Conservation (phyloP, 1,139 yeast species). For the Kodamaea plutei region DNA sequence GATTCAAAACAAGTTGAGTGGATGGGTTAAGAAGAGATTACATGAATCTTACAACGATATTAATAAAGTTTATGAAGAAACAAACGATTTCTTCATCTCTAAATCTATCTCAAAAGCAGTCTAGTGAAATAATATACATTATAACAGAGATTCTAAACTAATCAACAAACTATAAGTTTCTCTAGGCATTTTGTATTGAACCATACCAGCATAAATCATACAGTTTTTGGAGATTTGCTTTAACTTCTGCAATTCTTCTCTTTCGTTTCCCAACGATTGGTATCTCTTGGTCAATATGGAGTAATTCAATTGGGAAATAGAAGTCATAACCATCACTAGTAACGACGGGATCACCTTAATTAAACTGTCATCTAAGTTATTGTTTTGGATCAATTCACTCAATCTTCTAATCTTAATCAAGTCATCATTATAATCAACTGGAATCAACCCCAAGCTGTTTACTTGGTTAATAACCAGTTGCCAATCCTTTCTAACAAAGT, state of each 20-base stretch:
- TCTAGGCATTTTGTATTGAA: slow-evolving; percentile 91
- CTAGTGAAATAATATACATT: slow-evolving; percentile 1
- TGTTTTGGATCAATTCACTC: slow-evolving; percentile 40
- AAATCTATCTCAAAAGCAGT: slow-evolving; percentile 2
- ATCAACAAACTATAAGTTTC: slow-evolving; percentile 78
- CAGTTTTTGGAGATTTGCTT: slow-evolving; percentile 75
- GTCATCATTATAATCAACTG: slow-evolving; percentile 45
- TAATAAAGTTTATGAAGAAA: slow-evolving; percentile 15
- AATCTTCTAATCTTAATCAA: slow-evolving; percentile 33
- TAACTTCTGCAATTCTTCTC: slow-evolving; percentile 50
- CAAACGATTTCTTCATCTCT: slow-evolving; percentile 23
- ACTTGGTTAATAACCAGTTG: slow-evolving; percentile 55
- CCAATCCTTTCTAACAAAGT: slow-evolving; percentile 57
- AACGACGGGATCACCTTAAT: slow-evolving; percentile 78
- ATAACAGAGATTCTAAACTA: slow-evolving; percentile 57
- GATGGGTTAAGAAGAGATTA: slow-evolving; percentile 64
- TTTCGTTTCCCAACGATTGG: slow-evolving; percentile 49
- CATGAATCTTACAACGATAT: slow-evolving; percentile 7
- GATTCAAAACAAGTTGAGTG: slow-evolving; percentile 63
- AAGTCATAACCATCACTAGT: slow-evolving; percentile 77
- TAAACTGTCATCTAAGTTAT: slow-evolving; percentile 63
- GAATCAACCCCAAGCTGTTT: slow-evolving; percentile 61
- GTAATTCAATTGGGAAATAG: slow-evolving; percentile 60
- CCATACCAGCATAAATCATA: slow-evolving; percentile 94
- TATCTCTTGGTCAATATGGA: slow-evolving; percentile 44